Conservation (phyloP, 257 asterid species). For the Solanum paucissectum region DNA sequence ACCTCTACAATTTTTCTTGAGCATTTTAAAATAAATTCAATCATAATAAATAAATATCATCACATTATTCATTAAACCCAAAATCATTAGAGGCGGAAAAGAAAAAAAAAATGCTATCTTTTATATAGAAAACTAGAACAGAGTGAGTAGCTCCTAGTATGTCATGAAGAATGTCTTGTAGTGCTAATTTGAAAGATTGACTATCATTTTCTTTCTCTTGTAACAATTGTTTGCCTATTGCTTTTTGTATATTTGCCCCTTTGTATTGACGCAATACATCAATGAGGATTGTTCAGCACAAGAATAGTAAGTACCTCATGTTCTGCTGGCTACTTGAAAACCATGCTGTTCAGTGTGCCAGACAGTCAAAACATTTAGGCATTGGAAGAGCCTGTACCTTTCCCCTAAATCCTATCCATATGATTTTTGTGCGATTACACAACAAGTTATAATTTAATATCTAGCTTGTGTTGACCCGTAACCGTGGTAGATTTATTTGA, state of each 20-base stretch:
- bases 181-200: not conserved
- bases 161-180: not conserved
- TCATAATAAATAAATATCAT: not conserved
- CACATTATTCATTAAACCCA: too few species aligned
- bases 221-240: not conserved
- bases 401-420: not conserved
- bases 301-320: not conserved
- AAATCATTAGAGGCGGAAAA: too few species aligned
- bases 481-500: not conserved
- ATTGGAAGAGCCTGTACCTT: not conserved
- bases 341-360: not conserved
- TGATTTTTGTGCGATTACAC: not conserved
- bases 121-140: not conserved
- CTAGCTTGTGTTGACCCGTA: not conserved
- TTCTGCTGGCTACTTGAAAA: not conserved
- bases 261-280: not conserved
- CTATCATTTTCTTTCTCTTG: not conserved
- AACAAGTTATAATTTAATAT: not conserved
- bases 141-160: not conserved
- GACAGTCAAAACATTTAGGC: not conserved
- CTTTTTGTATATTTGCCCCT: not conserved
- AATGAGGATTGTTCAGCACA: not conserved
- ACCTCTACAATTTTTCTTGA: not conserved
- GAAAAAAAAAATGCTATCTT: too few species aligned
- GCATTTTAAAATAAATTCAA: not conserved